phyloP scores from a whole-genome alignment of 1,139 yeast species.

The Sugiyamaella castrensis region DNA sequence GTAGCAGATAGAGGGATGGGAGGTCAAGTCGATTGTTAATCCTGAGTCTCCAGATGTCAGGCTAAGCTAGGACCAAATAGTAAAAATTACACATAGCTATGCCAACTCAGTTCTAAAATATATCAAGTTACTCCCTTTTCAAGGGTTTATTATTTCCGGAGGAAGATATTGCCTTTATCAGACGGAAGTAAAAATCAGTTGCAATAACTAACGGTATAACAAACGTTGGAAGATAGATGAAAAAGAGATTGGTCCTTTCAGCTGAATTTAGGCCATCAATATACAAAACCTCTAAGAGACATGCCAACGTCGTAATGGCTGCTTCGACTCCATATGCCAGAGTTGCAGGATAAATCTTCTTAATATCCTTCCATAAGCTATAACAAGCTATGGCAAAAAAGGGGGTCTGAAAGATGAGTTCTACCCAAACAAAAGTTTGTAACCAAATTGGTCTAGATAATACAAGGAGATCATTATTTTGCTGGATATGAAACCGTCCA shows the following conservation, averaged over 20 bases:
- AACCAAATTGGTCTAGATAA: slow-evolving; percentile 65
- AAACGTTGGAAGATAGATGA: slow-evolving; percentile 64
- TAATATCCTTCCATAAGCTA: slow-evolving; percentile 29
- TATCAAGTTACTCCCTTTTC: too few relatives aligned
- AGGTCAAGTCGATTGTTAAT: too few relatives aligned
- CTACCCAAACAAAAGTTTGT: slow-evolving; percentile 63
- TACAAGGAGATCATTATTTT: slow-evolving; percentile 70
- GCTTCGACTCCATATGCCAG: slow-evolving; percentile 79
- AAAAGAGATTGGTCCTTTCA: slow-evolving; percentile 46
- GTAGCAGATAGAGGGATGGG: too few relatives aligned
- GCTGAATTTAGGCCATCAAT: slow-evolving; percentile 34
- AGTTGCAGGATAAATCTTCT: slow-evolving; percentile 48
- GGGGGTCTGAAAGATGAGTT: slow-evolving; percentile 73
- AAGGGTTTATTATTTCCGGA: background rate
- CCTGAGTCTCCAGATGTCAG: too few relatives aligned
- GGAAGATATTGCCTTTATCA: slow-evolving; percentile 16
- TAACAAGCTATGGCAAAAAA: slow-evolving; percentile 53
- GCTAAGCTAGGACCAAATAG: too few relatives aligned
- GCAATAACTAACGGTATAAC: slow-evolving; percentile 59
- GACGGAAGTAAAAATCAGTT: slow-evolving; percentile 43
- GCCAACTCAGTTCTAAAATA: too few relatives aligned
- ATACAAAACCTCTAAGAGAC: slow-evolving; percentile 41
- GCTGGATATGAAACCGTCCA: slow-evolving; percentile 54
- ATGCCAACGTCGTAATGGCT: slow-evolving; percentile 64
- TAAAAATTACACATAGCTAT: too few relatives aligned